Conservation (phyloP, 2,329 filamentous ascomycete species). For the Aspergillus oerlinghausenensis region DNA sequence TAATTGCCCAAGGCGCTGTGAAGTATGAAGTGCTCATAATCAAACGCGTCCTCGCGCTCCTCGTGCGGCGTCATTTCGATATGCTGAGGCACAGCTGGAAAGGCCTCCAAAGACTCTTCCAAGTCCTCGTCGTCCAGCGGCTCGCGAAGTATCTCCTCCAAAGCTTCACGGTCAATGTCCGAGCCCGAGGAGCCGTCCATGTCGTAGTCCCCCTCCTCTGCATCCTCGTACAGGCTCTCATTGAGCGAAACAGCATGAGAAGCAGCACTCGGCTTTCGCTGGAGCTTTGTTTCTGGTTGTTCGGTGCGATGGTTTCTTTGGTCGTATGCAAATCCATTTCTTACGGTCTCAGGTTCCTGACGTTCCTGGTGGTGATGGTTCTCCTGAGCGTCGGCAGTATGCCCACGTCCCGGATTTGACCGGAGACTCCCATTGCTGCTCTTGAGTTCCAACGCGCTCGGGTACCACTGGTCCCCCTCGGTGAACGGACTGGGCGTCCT, state of each 20-base stretch:
- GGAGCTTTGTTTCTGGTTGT: background rate
- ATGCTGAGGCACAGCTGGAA: slow-evolving; percentile 30
- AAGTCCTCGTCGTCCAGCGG: slow-evolving; percentile 36
- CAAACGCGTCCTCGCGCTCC: slow-evolving; percentile 89
- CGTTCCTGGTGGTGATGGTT: slow-evolving; percentile 17
- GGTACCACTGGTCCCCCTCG: slow-evolving; percentile 59
- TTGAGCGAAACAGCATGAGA: slow-evolving; percentile 12
- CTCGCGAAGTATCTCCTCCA: slow-evolving; percentile 47
- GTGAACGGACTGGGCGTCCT: slow-evolving; percentile 76
- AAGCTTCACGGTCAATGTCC: slow-evolving; percentile 62
- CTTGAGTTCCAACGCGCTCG: slow-evolving; percentile 35
- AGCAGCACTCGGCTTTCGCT: slow-evolving; percentile 3
- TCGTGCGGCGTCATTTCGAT: slow-evolving; percentile 71
- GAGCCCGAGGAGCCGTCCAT: slow-evolving; percentile 30
- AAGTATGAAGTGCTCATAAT: slow-evolving; percentile 93
- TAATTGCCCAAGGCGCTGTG: slow-evolving; percentile 80
- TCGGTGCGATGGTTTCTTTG: slow-evolving; percentile 3
- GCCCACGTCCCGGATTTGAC: slow-evolving; percentile 32
- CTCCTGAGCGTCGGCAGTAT: slow-evolving; percentile 25
- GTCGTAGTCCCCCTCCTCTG: slow-evolving; percentile 38
- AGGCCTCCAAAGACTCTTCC: slow-evolving; percentile 31
- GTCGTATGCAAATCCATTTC: slow-evolving; percentile 6
- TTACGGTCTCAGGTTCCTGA: slow-evolving; percentile 12
- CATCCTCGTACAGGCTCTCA: slow-evolving; percentile 41
- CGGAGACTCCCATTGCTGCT: slow-evolving; percentile 32